Evolutionary conservation across 2,329 filamentous ascomycete genomes (phyloP).

Genomic region (Apiospora sp.): DNA sequence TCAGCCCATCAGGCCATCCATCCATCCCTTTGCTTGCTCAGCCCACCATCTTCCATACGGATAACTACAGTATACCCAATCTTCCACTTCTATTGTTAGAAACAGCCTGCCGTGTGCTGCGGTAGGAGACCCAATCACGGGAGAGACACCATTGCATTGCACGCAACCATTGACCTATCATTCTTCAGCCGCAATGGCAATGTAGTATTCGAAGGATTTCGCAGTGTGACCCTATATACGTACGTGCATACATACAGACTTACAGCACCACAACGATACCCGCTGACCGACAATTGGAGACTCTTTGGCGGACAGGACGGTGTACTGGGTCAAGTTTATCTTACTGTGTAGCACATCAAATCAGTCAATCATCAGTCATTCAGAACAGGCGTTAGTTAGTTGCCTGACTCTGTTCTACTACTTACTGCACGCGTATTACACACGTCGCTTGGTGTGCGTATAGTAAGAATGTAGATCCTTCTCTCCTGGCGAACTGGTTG

Average conservation of each 20-base stretch:
- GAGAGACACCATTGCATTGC: background rate
- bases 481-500: slow-evolving; percentile 8
- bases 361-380: background rate
- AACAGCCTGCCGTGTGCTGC: slow-evolving; percentile 2
- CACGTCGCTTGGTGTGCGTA: background rate
- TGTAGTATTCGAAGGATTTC: slow-evolving; percentile 13
- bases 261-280: background rate
- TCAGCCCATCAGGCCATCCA: background rate
- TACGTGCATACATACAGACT: background rate
- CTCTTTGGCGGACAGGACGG: background rate
- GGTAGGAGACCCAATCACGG: background rate
- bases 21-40: background rate
- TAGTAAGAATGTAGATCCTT: background rate
- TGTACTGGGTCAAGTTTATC: background rate
- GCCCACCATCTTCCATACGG: background rate
- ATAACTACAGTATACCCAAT: slow-evolving; percentile 4
- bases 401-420: background rate
- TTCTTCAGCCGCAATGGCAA: slow-evolving; percentile 3
- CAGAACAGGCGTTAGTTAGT: background rate
- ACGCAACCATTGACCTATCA: background rate
- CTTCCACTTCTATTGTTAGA: slow-evolving; percentile 3
- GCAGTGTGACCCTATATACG: background rate
- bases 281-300: background rate
- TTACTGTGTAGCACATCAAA: background rate
- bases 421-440: background rate